A percentile compares a stretch with the other conserved stretches of the same genome.
Evolutionary conservation across 331 rosid genomes (phyloP).

Genomic region (Ulmus americana): DNA sequence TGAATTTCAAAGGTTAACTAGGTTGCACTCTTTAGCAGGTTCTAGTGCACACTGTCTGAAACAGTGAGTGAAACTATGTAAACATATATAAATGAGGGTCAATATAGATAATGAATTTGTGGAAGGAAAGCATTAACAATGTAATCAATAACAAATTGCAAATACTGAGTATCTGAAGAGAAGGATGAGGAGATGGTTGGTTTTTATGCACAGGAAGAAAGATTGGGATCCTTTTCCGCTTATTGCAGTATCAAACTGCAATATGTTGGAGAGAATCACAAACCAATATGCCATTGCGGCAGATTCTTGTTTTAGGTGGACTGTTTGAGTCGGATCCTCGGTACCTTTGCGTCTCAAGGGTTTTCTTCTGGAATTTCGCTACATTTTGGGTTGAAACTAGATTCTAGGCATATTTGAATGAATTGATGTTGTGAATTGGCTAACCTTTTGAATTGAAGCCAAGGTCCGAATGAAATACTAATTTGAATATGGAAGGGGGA

Average conservation of each 20-base stretch:
- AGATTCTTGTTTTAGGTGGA: not conserved
- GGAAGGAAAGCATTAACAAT: not conserved
- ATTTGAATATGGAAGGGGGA: no score
- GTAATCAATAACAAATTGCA: not conserved
- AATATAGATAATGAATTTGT: not conserved
- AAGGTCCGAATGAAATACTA: no score
- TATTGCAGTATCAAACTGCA: constrained; percentile 2
- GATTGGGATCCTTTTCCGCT: constrained; percentile 13
- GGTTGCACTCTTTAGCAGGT: no score
- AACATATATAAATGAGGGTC: not conserved
- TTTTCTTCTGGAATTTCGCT: not conserved
- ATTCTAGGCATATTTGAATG: no score
- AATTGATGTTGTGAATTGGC: no score
- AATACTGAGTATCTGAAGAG: constrained; percentile 19
- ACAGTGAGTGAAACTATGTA: not conserved
- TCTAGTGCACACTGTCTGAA: not conserved
- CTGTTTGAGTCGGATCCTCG: no score
- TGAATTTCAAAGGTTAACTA: not conserved
- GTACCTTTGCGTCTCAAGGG: not conserved
- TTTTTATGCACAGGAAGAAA: not conserved
- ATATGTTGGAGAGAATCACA: constrained; percentile 15
- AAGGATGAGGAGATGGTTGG: constrained; percentile 13
- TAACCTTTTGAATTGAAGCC: no score
- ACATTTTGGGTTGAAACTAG: not conserved
- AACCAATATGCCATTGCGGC: not conserved